Evolutionary conservation across 306 rosid species (phyloP), one percentile per base, ranked within the genome.

Genomic region (Ormosia semicastrata): DNA sequence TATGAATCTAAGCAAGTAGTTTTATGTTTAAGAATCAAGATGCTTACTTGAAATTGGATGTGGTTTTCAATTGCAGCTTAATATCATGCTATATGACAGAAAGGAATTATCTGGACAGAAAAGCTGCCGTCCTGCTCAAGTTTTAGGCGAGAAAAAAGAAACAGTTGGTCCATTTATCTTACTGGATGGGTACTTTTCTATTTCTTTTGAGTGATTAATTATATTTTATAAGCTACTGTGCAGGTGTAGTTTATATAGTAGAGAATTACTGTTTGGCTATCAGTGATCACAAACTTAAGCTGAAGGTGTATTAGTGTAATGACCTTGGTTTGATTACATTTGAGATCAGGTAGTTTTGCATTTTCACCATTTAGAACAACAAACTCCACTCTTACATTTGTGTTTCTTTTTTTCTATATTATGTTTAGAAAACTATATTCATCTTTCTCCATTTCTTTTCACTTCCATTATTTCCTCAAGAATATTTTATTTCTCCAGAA

Each of bases 51-150:
- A 80, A 71, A 66, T 47, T 84, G 60, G 78, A 34, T 76, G 29
- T 83, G 75, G 57, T 83, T 89, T 75, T 73, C 74, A 73, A 53
- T 84, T 82, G 81, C 93, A 91, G 97, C 81, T 94, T 50, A 89
- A 89, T 85, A 58, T 92, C 85, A 86, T 62, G 90, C 82, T 68
- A 69, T 88, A 88, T 83, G 91, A 89, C 82, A 83, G 87, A 93
- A 89, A 90, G 84, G 93, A 92, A 82, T 81, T 94, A 83, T 91
- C 97, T 80, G 93, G 97, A 79, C 98, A 94, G 72, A 90, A 83
- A 73, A 79, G 66, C 33, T 91, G 95, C 77, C 94, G 89, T 78
- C 97, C 95, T 85, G 82, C 92, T 69, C 89, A 91, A 78, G 97
- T 91, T 75, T 72, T 92, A 81, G 91, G 92, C 66, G 41, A 69